Conservation (phyloP, 2,329 filamentous ascomycete species). For the Aureobasidium sp. region DNA sequence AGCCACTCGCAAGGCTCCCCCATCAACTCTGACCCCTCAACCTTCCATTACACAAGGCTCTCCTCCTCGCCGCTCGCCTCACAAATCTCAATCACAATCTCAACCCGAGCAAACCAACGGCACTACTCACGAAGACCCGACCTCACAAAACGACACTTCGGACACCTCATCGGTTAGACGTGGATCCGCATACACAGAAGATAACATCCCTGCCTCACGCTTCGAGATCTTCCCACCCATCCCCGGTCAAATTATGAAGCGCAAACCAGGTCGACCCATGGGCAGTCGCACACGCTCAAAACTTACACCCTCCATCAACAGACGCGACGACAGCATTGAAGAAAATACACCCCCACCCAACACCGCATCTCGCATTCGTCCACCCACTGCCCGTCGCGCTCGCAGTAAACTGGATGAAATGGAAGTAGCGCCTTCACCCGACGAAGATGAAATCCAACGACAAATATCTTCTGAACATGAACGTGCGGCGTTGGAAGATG, state of each 20-base stretch:
- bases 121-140: not conserved
- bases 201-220: constrained; percentile 69
- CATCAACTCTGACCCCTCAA: constrained; percentile 31
- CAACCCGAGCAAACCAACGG: constrained; percentile 32
- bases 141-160: constrained; percentile 2
- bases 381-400: constrained; percentile 35
- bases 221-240: constrained; percentile 84
- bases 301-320: not conserved
- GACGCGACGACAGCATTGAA: constrained; percentile 14
- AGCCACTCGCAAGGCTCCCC: constrained; percentile 14
- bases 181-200: constrained; percentile 13
- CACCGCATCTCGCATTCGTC: constrained; percentile 19
- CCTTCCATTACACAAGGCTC: constrained; percentile 30
- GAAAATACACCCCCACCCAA: constrained; percentile 28
- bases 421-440: constrained; percentile 30
- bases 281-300: constrained; percentile 30
- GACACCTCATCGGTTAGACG: constrained; percentile 15
- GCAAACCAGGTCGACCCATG: constrained; percentile 34
- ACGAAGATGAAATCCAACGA: constrained; percentile 20
- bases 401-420: constrained; percentile 50
- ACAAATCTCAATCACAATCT: constrained; percentile 26
- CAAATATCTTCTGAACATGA: constrained; percentile 14
- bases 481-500: constrained; percentile 3
- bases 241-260: constrained; percentile 48
- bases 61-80: constrained; percentile 35